Evolutionary conservation across 2,329 filamentous ascomycete species (phyloP).

Genomic region (Sporothrix luriei): DNA sequence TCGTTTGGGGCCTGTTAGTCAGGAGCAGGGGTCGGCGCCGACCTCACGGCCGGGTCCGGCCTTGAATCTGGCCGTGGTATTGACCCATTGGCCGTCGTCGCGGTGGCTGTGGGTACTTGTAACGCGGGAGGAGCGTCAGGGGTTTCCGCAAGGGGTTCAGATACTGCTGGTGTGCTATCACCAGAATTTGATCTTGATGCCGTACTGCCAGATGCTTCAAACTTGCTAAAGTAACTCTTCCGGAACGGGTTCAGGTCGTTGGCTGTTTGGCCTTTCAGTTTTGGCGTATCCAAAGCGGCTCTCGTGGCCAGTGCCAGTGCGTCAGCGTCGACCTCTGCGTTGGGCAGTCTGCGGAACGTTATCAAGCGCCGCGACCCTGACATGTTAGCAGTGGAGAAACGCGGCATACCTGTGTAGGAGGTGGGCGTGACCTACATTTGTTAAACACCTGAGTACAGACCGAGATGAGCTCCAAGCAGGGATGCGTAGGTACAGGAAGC

Average conservation of each 20-base stretch:
- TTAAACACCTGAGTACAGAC: conserved; percentile 87
- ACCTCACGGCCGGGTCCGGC: conserved; percentile 3
- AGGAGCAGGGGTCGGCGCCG: conserved; percentile 10
- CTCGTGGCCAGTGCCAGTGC: conserved; percentile 44
- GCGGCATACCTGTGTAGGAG: conserved; percentile 1
- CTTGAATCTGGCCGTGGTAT: conserved; percentile 14
- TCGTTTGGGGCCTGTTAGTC: conserved; percentile 3
- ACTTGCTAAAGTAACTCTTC: conserved; percentile 60
- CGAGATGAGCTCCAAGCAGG: conserved; percentile 70
- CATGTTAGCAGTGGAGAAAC: neutral
- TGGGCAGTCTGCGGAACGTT: conserved; percentile 74
- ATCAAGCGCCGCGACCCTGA: conserved; percentile 84
- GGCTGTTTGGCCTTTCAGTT: conserved; percentile 52
- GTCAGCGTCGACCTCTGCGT: conserved; percentile 55
- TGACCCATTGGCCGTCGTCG: neutral
- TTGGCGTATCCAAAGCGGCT: conserved; percentile 40
- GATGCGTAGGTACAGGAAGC: conserved; percentile 75
- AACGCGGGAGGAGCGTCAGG: neutral
- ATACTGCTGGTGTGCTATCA: neutral
- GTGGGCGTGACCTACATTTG: conserved; percentile 62
- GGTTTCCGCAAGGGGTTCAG: conserved; percentile 11
- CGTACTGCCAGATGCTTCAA: conserved; percentile 43
- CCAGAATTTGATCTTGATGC: neutral
- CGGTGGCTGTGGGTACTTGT: neutral
- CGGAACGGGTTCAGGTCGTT: conserved; percentile 65